Evolutionary conservation across 176 grass and related monocot species (phyloP).

Genomic region (Thalia dealbata): DNA sequence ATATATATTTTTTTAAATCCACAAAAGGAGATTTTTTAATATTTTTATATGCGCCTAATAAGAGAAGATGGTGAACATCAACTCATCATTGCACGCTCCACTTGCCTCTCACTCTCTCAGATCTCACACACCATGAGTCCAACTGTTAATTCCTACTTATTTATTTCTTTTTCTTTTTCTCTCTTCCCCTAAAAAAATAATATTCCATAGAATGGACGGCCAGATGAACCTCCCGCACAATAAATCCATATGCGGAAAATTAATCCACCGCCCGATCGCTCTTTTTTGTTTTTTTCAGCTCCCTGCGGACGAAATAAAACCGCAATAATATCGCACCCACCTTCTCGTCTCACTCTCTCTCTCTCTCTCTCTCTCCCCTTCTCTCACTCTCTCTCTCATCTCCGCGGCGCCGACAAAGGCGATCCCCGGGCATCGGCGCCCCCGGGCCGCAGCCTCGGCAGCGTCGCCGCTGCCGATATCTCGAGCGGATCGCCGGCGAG

Average conservation of each 20-base stretch:
- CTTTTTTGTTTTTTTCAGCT: not conserved
- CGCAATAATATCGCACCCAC: not conserved
- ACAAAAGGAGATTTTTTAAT: no score
- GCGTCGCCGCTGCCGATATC: not conserved
- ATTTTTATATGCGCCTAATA: no score
- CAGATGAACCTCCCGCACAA: not conserved
- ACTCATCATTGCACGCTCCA: no score
- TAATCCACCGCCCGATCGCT: not conserved
- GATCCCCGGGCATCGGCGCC: not conserved
- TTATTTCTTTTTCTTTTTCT: no score
- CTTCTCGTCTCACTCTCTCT: not conserved
- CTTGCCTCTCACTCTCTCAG: no score
- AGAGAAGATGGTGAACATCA: no score
- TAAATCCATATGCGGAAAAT: not conserved
- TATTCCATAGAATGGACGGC: not conserved
- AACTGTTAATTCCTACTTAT: no score
- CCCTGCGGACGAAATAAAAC: not conserved
- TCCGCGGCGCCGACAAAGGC: not conserved
- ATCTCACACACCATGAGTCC: no score
- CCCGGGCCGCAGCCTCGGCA: not conserved
- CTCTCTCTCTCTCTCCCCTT: not conserved
- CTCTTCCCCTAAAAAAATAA: not conserved
- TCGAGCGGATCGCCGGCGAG: not conserved
- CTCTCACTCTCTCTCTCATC: not conserved
- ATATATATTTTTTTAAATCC: no score